phyloP scores from a whole-genome alignment of 257 asterid species.

The Solanum sparsipilum region DNA sequence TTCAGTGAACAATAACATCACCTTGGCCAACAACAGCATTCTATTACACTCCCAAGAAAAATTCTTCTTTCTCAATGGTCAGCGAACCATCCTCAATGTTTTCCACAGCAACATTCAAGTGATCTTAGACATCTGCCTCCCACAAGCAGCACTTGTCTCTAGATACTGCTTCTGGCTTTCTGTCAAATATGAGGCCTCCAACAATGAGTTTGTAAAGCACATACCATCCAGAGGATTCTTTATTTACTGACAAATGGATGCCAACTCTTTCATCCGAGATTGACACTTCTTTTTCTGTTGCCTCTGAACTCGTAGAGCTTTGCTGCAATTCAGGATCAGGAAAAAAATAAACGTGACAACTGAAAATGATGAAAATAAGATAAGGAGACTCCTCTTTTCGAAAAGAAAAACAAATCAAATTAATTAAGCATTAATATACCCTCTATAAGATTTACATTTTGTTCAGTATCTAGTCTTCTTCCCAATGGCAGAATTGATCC shows the following conservation, averaged over 20 bases:
- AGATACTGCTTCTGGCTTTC: constrained; percentile 72
- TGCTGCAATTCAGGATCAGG: constrained; percentile 64
- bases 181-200: constrained; percentile 52
- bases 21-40: constrained; percentile 86
- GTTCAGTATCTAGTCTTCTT: not conserved
- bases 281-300: constrained; percentile 41
- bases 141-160: constrained; percentile 76
- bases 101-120: constrained; percentile 52
- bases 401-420: not conserved
- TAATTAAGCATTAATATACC: not conserved
- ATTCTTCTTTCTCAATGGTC: constrained; percentile 58
- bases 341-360: not conserved
- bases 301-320: constrained; percentile 41
- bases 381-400: not conserved
- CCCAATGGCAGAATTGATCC: not conserved
- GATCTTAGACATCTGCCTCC: constrained; percentile 73
- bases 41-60: constrained; percentile 67
- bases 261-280: constrained; percentile 68
- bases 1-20: constrained; percentile 55
- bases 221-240: constrained; percentile 66
- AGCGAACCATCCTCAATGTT: constrained; percentile 58
- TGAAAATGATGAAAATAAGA: not conserved
- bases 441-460: not conserved
- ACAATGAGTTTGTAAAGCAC: constrained; percentile 56
- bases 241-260: constrained; percentile 66